Evolutionary conservation across 768 basidiomycete genomes (phyloP).

Genomic region (Lactarius sp.): DNA sequence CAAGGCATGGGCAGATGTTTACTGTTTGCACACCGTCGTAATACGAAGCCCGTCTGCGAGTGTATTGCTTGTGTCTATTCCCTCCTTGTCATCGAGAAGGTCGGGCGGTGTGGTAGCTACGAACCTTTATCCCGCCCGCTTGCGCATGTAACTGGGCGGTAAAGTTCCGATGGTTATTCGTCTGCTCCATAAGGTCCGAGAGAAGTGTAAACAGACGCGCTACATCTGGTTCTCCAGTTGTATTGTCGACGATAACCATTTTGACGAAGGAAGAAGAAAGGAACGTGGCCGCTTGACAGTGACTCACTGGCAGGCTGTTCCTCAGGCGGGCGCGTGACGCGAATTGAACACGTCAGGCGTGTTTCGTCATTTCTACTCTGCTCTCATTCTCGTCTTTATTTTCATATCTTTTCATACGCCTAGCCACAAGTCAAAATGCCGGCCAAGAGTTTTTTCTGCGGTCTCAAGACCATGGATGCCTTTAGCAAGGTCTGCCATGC

Average conservation of each 20-base stretch:
- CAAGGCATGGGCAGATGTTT: neutral
- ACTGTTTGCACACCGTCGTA: slow-evolving; percentile 56
- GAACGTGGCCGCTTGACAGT: too few species aligned
- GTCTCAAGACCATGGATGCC: too few species aligned
- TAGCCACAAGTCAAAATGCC: too few species aligned
- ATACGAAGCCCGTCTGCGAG: slow-evolving; percentile 86
- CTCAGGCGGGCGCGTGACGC: too few species aligned
- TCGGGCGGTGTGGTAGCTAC: slow-evolving; percentile 22
- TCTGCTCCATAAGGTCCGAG: slow-evolving; percentile 76
- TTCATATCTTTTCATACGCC: too few species aligned
- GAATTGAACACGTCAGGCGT: too few species aligned
- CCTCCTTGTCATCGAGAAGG: neutral
- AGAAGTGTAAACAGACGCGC: slow-evolving; percentile 62
- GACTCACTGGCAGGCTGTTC: too few species aligned
- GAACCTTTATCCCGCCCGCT: slow-evolving; percentile 75
- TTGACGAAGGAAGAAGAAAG: neutral
- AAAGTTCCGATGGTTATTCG: slow-evolving; percentile 70
- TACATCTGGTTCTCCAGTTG: slow-evolving; percentile 50
- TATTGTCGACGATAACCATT: slow-evolving; percentile 53
- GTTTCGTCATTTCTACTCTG: too few species aligned
- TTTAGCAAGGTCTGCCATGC: too few species aligned
- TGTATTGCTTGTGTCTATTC: slow-evolving; percentile 79
- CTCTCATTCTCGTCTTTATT: too few species aligned
- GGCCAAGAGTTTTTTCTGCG: too few species aligned
- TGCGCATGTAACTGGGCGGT: slow-evolving; percentile 69